Evolutionary conservation across 805 yeast species (phyloP).

Genomic region (Dipodascopsis uninucleata): DNA sequence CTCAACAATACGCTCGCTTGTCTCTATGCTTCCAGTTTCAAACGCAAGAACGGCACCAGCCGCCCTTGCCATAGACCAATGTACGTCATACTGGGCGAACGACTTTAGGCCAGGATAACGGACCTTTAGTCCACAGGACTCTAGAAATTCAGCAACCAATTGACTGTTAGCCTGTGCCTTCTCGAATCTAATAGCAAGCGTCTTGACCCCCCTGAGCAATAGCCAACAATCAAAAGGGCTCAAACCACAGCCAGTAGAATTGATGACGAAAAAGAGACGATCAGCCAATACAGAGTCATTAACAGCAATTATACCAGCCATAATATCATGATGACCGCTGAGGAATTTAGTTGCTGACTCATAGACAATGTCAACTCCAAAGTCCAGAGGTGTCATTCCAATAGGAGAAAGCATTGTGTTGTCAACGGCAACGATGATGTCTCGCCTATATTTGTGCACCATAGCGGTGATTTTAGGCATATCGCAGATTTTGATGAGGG

Average conservation of each 20-base stretch:
- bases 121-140: constrained; percentile 65
- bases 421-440: constrained; percentile 76
- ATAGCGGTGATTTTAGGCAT: constrained; percentile 60
- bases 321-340: constrained; percentile 75
- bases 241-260: constrained; percentile 86
- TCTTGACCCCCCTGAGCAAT: constrained; percentile 80
- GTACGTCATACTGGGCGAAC: constrained; percentile 80
- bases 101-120: constrained; percentile 80
- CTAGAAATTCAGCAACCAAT: constrained; percentile 70
- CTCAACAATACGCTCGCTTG: constrained; percentile 71
- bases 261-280: constrained; percentile 68
- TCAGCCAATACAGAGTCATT: constrained; percentile 62
- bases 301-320: constrained; percentile 90
- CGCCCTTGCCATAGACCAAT: constrained; percentile 71
- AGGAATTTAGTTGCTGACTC: constrained; percentile 91
- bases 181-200: constrained; percentile 79
- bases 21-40: constrained; percentile 72
- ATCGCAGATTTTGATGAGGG: constrained; percentile 83
- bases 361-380: constrained; percentile 87
- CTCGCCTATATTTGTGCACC: constrained; percentile 66
- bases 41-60: constrained; percentile 86
- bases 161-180: constrained; percentile 81
- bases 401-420: constrained; percentile 97
- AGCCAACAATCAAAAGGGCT: constrained; percentile 94
- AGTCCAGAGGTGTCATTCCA: constrained; percentile 75